These are phyloP conservation scores for Aspergillus fumigatiaffinis DNA, from an alignment of 2,329 filamentous ascomycete genomes.

Conservation along the genomic window DNA sequence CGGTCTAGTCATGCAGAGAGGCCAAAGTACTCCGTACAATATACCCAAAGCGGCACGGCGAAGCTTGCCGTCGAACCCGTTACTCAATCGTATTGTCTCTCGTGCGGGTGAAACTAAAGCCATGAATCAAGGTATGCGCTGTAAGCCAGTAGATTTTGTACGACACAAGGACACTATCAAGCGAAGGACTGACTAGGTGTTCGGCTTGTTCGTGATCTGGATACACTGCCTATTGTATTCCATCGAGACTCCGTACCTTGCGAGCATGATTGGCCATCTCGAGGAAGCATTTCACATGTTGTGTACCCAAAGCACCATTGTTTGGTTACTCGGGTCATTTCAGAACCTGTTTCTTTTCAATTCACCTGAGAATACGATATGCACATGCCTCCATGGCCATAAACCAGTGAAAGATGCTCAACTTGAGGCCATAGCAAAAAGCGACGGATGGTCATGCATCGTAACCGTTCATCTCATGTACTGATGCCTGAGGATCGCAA, in stretches of 20 bases:
- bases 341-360: background rate
- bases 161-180: background rate
- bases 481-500: background rate
- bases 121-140: background rate
- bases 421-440: no score
- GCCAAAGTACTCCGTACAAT: background rate
- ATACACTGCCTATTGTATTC: background rate
- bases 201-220: background rate
- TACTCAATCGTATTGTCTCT: background rate
- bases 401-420: no score
- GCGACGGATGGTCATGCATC: background rate
- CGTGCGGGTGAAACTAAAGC: no score
- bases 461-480: background rate
- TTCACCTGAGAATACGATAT: background rate
- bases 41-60: background rate
- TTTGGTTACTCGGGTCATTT: background rate
- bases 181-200: background rate
- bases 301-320: background rate
- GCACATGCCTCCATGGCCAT: background rate
- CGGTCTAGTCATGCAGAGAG: background rate
- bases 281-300: background rate
- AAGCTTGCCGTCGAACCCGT: background rate
- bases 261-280: background rate
- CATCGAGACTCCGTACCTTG: background rate
- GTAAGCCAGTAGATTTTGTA: background rate